These are phyloP conservation scores for Rhodotorula toruloides DNA, from an alignment of 768 basidiomycete species.

Conservation along the genomic window DNA sequence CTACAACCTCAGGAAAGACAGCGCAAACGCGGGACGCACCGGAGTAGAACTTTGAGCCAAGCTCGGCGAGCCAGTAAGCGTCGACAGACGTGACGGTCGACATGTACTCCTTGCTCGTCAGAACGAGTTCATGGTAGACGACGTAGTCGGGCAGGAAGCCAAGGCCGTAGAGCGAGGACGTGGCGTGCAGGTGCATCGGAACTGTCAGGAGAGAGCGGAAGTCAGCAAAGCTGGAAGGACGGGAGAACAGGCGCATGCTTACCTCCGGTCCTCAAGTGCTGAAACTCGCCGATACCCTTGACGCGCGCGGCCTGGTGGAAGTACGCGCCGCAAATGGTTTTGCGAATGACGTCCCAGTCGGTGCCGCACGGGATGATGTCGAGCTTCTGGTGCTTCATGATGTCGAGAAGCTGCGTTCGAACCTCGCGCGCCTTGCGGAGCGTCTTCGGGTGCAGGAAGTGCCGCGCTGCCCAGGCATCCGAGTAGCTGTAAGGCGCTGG, in stretches of 20 bases:
- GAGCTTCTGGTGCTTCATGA: constrained; percentile 99
- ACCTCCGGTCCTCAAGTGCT: constrained; percentile 81
- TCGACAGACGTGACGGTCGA: constrained; percentile 98
- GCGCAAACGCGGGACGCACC: background rate
- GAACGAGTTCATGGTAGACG: constrained; percentile 72
- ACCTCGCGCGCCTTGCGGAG: constrained; percentile 93
- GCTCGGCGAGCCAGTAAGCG: constrained; percentile 88
- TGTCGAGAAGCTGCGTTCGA: constrained; percentile 89
- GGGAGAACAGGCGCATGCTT: constrained; percentile 19
- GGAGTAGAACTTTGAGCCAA: constrained; percentile 38
- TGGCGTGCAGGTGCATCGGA: constrained; percentile 93
- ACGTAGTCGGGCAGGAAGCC: constrained; percentile 85
- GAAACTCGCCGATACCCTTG: constrained; percentile 98
- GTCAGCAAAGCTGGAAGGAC: background rate
- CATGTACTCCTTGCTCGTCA: constrained; percentile 64
- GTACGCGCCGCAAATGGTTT: constrained; percentile 94
- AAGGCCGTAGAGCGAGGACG: constrained; percentile 89
- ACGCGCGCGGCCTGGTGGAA: constrained; percentile 98
- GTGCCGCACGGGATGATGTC: constrained; percentile 83
- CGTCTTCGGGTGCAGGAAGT: constrained; percentile 94
- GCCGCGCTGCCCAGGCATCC: constrained; percentile 89
- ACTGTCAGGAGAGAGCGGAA: constrained; percentile 46
- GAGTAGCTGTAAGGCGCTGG: constrained; percentile 57
- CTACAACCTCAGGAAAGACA: background rate
- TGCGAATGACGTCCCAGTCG: constrained; percentile 85